Percentiles rank a stretch among this genome's conserved stretches.
Conservation (phyloP, 495 filamentous ascomycete genomes). For the Aspergillus hancockii region DNA sequence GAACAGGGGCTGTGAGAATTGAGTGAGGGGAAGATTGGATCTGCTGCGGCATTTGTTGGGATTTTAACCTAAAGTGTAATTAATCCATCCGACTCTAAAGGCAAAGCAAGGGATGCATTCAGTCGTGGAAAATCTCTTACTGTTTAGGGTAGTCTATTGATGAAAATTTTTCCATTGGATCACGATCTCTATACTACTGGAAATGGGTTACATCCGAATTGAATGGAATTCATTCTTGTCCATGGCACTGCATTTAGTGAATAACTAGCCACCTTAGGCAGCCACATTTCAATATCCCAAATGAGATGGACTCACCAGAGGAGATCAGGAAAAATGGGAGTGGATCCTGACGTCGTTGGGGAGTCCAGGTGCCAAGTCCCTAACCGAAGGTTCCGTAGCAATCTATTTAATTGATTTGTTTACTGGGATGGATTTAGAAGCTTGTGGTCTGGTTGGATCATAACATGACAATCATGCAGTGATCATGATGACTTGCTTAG, state of each 20-base stretch:
- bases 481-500: neutral
- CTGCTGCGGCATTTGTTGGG: constrained; percentile 1
- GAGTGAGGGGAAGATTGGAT: neutral
- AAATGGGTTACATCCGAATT: too few relatives aligned
- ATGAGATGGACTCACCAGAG: neutral
- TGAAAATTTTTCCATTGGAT: neutral
- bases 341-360: constrained; percentile 5
- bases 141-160: too few relatives aligned
- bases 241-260: too few relatives aligned
- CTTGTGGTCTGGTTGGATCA: neutral
- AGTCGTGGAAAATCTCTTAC: too few relatives aligned
- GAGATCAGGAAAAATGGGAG: neutral
- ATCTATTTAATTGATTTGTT: constrained; percentile 1
- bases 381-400: constrained; percentile 3
- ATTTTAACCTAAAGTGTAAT: neutral
- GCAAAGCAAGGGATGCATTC: too few relatives aligned
- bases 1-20: neutral
- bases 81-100: neutral
- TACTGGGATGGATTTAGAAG: neutral
- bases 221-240: too few relatives aligned
- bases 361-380: neutral
- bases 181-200: neutral
- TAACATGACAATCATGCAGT: neutral
- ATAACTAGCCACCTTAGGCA: constrained; percentile 1
- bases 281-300: neutral